Evolutionary conservation across 345 rosid genomes (phyloP).

Genomic region (Bruguiera gymnorhiza): DNA sequence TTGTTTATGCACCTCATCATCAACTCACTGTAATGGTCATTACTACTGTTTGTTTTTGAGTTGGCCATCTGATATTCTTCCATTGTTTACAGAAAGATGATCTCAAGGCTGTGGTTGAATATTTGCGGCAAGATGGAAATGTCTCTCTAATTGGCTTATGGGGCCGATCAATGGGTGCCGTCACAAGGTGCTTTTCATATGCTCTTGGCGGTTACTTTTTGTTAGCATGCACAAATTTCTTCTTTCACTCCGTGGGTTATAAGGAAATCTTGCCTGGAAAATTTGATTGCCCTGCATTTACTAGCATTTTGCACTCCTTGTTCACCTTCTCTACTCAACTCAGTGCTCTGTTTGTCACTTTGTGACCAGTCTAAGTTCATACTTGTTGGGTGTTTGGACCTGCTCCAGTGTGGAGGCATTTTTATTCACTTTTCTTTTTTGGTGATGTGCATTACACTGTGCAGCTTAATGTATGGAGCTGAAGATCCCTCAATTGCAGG

Average conservation of each 20-base stretch:
- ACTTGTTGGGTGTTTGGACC: not conserved
- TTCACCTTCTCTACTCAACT: not conserved
- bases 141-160: conserved; percentile 88
- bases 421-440: conserved; percentile 9
- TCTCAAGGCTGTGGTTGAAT: conserved; percentile 77
- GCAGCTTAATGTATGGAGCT: conserved; percentile 90
- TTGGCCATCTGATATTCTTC: conserved; percentile 20
- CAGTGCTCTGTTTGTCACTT: not conserved
- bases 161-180: conserved; percentile 99
- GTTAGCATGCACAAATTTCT: conserved; percentile 13
- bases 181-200: conserved; percentile 56
- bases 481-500: conserved; percentile 96
- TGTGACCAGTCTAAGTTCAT: not conserved
- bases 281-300: not conserved
- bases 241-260: not conserved
- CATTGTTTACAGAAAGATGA: conserved; percentile 68
- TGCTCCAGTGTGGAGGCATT: conserved; percentile 1
- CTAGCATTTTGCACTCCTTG: not conserved
- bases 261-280: not conserved
- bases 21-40: not conserved
- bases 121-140: conserved; percentile 79
- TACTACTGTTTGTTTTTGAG: conserved; percentile 7
- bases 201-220: not conserved
- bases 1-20: not conserved
- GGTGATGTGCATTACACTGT: conserved; percentile 15